Evolutionary conservation across 352 stramenopile species (phyloP), one percentile per base, ranked within the genome.

Genomic region (Phytophthora pseudosyringae): DNA sequence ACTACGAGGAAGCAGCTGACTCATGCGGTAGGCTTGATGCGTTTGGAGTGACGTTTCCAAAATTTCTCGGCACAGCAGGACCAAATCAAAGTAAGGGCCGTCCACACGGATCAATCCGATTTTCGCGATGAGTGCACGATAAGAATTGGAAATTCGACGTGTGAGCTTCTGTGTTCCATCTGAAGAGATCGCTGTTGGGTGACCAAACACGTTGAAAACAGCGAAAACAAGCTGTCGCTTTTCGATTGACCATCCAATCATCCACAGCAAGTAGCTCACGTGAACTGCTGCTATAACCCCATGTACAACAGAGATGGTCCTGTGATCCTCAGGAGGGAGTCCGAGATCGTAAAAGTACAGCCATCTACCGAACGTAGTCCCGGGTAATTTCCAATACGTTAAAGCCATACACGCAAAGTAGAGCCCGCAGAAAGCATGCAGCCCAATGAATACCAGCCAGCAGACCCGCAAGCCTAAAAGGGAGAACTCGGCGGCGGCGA

Each of bases 21-120:
- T 76, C 63, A 80, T 66, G 0, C 64, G 59, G 18, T 59, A 72
- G 0, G 58, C 67, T 35, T 76, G 71, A 15, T 68, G 46, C 0
- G 55, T 72, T 40, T 76, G 67, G 4, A 76, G 35, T 13, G 61
- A 32, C 2, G 64, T 74, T 28, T 80, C 63, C 1, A 62, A n/a
- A 10, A 57, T 45, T 16, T 76, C 67, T 32, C 69, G 44, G 5
- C 18, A 16, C 0, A 76, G 36, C 10, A 73, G 16, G 5, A 76
- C 36, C 1, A 52, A 10, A n/a, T 78, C 69, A 3, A 75, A 75
- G 21, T 67, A 62, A 0, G 36, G 56, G 0, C 65, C 54, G 32
- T 67, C 41, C 4, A 71, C 51, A 28, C 51, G 41, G 3, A 55
- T n/a, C 1, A 54, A 18, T 21, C 31, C 32, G 4, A 31, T 29